Evolutionary conservation across 179 eudicot genomes (phyloP), one percentile per base, ranked within the genome.

Genomic region (Spergularia azorica): DNA sequence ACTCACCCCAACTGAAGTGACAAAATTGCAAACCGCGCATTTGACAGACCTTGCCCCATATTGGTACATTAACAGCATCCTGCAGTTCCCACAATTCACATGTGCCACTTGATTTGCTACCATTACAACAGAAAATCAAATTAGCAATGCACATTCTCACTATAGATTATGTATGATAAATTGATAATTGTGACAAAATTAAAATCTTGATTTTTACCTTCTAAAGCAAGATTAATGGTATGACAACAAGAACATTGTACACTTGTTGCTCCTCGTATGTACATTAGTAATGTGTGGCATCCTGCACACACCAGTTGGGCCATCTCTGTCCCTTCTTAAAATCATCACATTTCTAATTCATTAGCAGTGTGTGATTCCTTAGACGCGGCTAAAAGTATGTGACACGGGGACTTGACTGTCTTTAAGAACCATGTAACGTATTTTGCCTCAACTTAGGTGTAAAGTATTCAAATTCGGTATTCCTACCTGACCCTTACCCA

Each of bases 31-130:
- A 59, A 93, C 89, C 16, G 97, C 98, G 72, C 98, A 95, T 86
- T 93, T 95, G 13, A 95, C 97, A 9, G 97, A 91, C 20, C 93
- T 87, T 0, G 98, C 98, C 61, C 97, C 98, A 75, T 92, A 92
- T 81, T 90, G 98, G 71, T 91, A 95, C 98, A 93, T 95, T 75
- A 95, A 73, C 77, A 91, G 73, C 90, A 90, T 93, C 83, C 89
- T 84, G 77, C 98, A 95, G 77, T 91, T 91, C 55, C 97, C 98
- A 70, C 98, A 95, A 71, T 85, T 95, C 73, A 95, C 95, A 86
- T 95, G 98, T 70, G 98, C 98, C 61, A 90, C 91, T 77, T 92
- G 94, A 85, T 91, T 95, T 82, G 97, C 97, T 92, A 86, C 71
- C 71, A 79, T 5, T 15, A 77, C 36, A 43, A 62, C 61, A 73